These are phyloP conservation scores for Kwoniella dejecticola DNA, from an alignment of 768 basidiomycete genomes.

Conservation along the genomic window DNA sequence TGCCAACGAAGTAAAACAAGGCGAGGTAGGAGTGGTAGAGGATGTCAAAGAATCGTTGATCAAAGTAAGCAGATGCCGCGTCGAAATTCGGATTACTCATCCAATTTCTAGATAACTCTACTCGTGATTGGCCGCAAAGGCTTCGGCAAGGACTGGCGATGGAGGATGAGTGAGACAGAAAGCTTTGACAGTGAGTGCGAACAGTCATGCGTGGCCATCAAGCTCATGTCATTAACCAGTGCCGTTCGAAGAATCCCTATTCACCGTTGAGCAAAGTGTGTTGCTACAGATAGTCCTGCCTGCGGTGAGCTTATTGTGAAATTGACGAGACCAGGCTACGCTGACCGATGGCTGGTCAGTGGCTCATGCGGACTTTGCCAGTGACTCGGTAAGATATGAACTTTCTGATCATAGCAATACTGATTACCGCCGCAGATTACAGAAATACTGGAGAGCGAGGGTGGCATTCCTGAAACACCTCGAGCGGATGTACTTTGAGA, in stretches of 20 bases:
- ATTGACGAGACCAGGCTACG: not conserved
- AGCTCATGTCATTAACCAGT: constrained; percentile 20
- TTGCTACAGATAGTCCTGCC: constrained; percentile 24
- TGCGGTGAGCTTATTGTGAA: not conserved
- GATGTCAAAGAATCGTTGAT: constrained; percentile 16
- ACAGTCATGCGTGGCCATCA: not conserved
- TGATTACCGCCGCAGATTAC: constrained; percentile 6
- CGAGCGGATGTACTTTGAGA: constrained; percentile 18
- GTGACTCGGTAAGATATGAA: not conserved
- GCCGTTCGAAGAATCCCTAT: constrained; percentile 31
- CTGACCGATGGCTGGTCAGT: not conserved
- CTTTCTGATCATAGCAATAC: not conserved
- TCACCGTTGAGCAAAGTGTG: constrained; percentile 25
- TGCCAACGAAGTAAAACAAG: constrained; percentile 15
- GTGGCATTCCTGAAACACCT: constrained; percentile 23
- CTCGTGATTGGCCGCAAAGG: constrained; percentile 30
- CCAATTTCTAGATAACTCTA: constrained; percentile 30
- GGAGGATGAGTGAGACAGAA: constrained; percentile 21
- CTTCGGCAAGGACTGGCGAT: constrained; percentile 26
- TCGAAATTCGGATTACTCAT: not conserved
- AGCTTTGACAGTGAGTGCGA: constrained; percentile 17
- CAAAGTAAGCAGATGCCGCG: constrained; percentile 7
- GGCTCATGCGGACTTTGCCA: constrained; percentile 15
- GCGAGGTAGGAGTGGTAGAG: constrained; percentile 17
- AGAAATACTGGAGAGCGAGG: constrained; percentile 23